Conservation (phyloP, 352 stramenopile species). For the Phytopythium delawarense region DNA sequence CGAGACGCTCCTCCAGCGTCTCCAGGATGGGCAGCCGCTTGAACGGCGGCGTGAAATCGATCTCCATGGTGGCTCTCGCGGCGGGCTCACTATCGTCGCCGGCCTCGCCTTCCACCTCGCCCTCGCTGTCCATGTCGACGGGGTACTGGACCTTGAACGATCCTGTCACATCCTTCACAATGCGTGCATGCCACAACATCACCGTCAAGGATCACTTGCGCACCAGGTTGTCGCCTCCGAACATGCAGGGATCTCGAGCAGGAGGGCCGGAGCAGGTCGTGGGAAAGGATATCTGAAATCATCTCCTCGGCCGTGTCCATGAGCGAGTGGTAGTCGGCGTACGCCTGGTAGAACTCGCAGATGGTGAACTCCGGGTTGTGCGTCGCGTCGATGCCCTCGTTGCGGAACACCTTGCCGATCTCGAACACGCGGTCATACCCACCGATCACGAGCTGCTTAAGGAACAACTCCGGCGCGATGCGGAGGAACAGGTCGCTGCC, state of each 20-base stretch:
- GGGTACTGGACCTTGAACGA: constrained; percentile 96
- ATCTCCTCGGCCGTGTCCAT: constrained; percentile 98
- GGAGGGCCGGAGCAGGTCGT: not conserved
- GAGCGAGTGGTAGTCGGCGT: constrained; percentile 98
- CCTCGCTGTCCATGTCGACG: constrained; percentile 48
- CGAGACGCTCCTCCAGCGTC: constrained; percentile 91
- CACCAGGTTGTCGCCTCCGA: too few species aligned
- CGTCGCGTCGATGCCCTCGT: constrained; percentile 97
- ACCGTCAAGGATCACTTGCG: constrained; percentile 4
- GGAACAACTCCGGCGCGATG: constrained; percentile 97
- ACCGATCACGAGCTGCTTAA: constrained; percentile 95
- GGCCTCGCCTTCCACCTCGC: constrained; percentile 13
- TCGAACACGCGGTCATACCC: constrained; percentile 99
- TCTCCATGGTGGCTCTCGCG: constrained; percentile 60
- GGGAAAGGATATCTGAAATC: constrained; percentile 74
- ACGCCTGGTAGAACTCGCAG: constrained; percentile 98
- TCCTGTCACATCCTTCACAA: constrained; percentile 97
- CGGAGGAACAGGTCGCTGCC: constrained; percentile 95
- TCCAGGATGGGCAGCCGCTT: constrained; percentile 96
- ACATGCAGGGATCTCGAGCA: not conserved
- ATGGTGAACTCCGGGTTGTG: constrained; percentile 99
- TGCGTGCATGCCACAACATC: constrained; percentile 35
- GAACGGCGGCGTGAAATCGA: constrained; percentile 99
- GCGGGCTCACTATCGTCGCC: constrained; percentile 6
- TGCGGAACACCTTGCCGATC: constrained; percentile 98